Percentiles rank a stretch among this genome's conserved stretches.
phyloP scores from a whole-genome alignment of 768 basidiomycete genomes.

The Tylopilus felleus region DNA sequence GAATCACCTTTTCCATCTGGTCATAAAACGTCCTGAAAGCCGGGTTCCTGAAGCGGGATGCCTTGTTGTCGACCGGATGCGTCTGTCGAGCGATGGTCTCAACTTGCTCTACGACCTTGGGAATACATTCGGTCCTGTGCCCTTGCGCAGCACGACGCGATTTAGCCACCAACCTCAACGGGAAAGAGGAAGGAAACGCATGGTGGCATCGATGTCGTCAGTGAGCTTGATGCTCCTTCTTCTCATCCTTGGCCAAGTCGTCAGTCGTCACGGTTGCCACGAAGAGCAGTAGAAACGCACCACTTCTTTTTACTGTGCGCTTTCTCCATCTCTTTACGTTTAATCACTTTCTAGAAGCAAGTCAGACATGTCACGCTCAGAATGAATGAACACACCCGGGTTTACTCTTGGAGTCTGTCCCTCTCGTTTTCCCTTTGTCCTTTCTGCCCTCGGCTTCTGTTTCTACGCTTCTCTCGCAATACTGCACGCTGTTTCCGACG shows the following conservation, averaged over 20 bases:
- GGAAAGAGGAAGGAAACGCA: slow-evolving; percentile 36
- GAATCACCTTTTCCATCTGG: too few species aligned
- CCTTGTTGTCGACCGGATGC: too few species aligned
- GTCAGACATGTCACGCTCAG: neutral
- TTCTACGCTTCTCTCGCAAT: slow-evolving; percentile 80
- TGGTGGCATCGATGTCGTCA: slow-evolving; percentile 59
- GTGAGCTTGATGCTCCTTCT: slow-evolving; percentile 83
- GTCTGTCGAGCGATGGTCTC: too few species aligned
- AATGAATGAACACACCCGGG: slow-evolving; percentile 40
- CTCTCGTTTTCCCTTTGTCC: slow-evolving; percentile 48
- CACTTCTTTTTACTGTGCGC: slow-evolving; percentile 75
- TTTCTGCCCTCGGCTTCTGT: too few species aligned
- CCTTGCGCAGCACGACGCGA: slow-evolving; percentile 10
- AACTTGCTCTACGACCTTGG: slow-evolving; percentile 60
- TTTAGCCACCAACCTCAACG: neutral
- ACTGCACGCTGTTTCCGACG: too few species aligned
- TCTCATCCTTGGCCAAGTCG: slow-evolving; percentile 63
- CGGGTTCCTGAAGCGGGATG: too few species aligned
- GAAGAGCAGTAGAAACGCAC: too few species aligned
- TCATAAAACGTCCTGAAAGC: too few species aligned
- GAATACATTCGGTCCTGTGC: slow-evolving; percentile 62
- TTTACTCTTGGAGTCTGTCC: slow-evolving; percentile 41
- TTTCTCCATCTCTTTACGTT: slow-evolving; percentile 91
- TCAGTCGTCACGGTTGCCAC: neutral
- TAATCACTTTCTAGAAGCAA: slow-evolving; percentile 70